Percentiles rank a stretch among this genome's conserved stretches.
phyloP scores from a whole-genome alignment of 2,329 filamentous ascomycete genomes.

The Ustulina deusta region DNA sequence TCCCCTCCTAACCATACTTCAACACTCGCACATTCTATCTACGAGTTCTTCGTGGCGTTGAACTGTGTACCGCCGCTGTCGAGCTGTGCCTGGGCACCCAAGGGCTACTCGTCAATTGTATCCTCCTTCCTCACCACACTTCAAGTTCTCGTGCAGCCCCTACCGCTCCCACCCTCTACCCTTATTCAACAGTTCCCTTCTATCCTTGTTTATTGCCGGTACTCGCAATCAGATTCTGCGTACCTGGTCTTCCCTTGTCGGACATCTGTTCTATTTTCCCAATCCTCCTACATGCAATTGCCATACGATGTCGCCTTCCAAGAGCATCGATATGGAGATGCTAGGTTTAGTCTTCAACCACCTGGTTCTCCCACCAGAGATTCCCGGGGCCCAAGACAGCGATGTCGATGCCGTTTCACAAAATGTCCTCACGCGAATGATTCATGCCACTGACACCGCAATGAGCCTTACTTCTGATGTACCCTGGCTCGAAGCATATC shows the following conservation, averaged over 20 bases:
- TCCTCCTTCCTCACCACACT: not conserved
- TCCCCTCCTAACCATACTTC: not conserved
- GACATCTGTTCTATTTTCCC: not conserved
- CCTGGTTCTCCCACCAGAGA: slow-evolving; percentile 57
- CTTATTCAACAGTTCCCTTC: not conserved
- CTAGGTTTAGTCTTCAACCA: slow-evolving; percentile 54
- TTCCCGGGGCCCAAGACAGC: slow-evolving; percentile 53
- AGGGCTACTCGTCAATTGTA: not conserved
- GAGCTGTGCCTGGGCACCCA: not conserved
- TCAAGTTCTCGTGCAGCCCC: not conserved
- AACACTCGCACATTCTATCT: not conserved
- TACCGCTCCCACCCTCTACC: not conserved
- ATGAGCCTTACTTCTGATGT: slow-evolving; percentile 7
- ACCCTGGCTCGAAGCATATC: slow-evolving; percentile 40
- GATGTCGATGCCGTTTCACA: slow-evolving; percentile 48
- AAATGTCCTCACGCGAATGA: slow-evolving; percentile 47
- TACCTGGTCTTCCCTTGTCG: not conserved
- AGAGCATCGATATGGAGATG: slow-evolving; percentile 19
- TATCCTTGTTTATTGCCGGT: not conserved
- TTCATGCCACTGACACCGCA: slow-evolving; percentile 34
- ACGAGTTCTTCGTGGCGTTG: not conserved
- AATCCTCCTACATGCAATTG: not conserved
- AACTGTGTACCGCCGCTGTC: not conserved
- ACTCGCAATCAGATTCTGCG: no score
- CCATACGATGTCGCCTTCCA: not conserved